Evolutionary conservation across 768 basidiomycete species (phyloP), one percentile per base, ranked within the genome.

Genomic region (Mycena polygramma): DNA sequence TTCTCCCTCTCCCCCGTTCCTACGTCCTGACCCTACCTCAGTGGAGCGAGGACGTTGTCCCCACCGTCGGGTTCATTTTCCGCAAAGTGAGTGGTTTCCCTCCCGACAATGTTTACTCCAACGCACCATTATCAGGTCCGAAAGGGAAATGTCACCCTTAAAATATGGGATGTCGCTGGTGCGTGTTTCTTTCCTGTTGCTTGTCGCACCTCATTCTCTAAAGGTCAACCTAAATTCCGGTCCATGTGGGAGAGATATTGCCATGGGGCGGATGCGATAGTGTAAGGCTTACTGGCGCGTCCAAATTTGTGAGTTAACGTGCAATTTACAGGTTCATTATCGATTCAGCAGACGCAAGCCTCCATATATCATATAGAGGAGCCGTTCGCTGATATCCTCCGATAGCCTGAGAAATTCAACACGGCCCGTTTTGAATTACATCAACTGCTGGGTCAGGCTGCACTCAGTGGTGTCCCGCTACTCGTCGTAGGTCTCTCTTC

Each of bases 41-140:
- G 90, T 98, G 95, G 93, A 95, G 93, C 68, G 95, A 97, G 83
- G 96, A 97, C 63, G 95, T 96, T n/a, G 96, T 96, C 0, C 96
- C 96, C 0, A 98, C 96, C 1, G 93, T 98, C 24, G 95, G 96
- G 9, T 98, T 96, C 84, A 96, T 96, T 75, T 91, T 96, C 75
- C 87, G 94, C 22, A 95, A 94, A 79, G 91, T 97, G 15, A 85
- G 35, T n/a, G 13, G 9, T 39, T 24, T 51, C 2, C 20, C 30
- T 11, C 20, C n/a, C 7, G 7, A 30, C 35, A 24, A 14, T 48
- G n/a, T 24, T 4, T 46, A 10, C 11, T 45, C 14, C 49, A 11
- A 49, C 45, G n/a, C 43, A 39, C 17, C 37, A 6, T 17, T 14
- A 43, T 20, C 26, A 73, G 72, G 72, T 73, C 24, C 69, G 92